phyloP scores from a whole-genome alignment of 441 rosid genomes.

The Syzygium malaccense region DNA sequence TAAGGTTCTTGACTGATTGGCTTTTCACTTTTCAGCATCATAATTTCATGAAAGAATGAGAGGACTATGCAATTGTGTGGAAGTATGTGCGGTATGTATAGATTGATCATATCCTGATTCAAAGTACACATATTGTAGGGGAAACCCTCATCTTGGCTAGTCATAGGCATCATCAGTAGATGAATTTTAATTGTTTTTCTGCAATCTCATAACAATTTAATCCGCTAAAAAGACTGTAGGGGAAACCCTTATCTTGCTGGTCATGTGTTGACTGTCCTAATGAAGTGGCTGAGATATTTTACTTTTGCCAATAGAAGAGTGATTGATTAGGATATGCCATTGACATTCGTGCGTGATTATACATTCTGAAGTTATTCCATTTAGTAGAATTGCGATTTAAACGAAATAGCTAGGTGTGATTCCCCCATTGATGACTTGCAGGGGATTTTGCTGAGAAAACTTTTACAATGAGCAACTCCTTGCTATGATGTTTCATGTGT shows the following conservation, averaged over 20 bases:
- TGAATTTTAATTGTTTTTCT: not conserved
- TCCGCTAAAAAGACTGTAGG: not conserved
- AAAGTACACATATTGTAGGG: not conserved
- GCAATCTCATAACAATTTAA: not conserved
- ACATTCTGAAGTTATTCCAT: not conserved
- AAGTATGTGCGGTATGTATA: not conserved
- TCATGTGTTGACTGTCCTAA: not conserved
- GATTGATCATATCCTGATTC: not conserved
- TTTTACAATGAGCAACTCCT: not conserved
- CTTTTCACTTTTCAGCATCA: not conserved
- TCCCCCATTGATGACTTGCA: not conserved
- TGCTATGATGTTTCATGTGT: not conserved
- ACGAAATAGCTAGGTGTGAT: not conserved
- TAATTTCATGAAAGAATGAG: not conserved
- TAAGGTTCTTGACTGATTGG: not conserved
- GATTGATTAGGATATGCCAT: not conserved
- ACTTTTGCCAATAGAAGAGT: not conserved
- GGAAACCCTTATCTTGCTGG: not conserved
- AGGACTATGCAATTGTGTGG: not conserved
- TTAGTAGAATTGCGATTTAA: not conserved
- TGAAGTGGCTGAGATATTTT: not conserved
- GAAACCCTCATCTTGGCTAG: not conserved
- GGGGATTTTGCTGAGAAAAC: not conserved
- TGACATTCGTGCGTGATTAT: not conserved
- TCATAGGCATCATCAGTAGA: not conserved